Evolutionary conservation across 108 stramenopile species (phyloP), one percentile per base, ranked within the genome.

Genomic region (Skeletonema costatum): DNA sequence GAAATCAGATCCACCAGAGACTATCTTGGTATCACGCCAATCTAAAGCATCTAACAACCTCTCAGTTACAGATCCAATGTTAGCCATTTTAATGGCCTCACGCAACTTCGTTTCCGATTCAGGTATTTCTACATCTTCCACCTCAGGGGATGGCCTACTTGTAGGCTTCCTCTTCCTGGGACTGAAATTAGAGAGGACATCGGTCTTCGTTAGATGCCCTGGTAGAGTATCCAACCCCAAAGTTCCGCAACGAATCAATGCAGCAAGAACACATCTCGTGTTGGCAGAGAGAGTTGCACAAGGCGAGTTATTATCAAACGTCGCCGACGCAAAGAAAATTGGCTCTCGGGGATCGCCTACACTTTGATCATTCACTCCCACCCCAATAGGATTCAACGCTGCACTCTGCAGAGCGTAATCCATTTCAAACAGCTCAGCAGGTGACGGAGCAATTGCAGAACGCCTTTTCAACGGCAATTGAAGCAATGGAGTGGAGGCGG

Each of bases 11-110:
- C 31, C 62, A 60, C 70, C 75, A 13, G 62, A 38, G 36, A 61
- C 56, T 53, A 70, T 69, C 8, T 73, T 77, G 16, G 85, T 74
- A 65, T 83, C 86, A 1, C 75, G 68, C 94, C 94, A 95, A 73
- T 95, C 91, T 83, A 95, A 86, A 25, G 89, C 92, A 46, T 89
- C 85, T 58, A 95, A 85, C 56, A 95, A 68, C 46, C 81, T 66
- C 53, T 56, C 71, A 38, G 94, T 95, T 0, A 86, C 76, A 25
- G 48, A 65, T 21, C 87, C 87, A 42, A 92, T 85, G 17, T 76
- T 62, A 1, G 90, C 75, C 50, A 66, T 66, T 13, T 84, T 63
- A 29, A 88, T 82, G 11, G 71, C 74, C 66, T 48, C 56, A 58
- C 64, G 64, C 56, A 81, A 36, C 36, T 71, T 61, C 31, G 1